These are phyloP conservation scores for Shiraia sp. DNA, from an alignment of 2,329 filamentous ascomycete genomes.

Conservation along the genomic window DNA sequence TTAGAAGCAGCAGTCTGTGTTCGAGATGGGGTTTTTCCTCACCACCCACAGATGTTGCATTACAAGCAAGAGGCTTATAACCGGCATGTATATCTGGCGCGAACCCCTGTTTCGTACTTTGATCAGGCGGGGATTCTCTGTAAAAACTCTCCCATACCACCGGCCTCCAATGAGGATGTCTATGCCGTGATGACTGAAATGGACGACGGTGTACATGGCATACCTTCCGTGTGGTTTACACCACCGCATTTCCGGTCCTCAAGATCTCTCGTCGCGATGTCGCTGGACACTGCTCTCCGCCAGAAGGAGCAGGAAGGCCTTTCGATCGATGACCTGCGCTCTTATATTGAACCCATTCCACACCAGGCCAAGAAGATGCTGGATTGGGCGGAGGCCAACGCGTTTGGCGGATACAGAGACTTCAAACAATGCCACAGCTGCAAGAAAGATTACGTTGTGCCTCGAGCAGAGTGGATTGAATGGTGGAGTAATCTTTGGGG, in stretches of 20 bases:
- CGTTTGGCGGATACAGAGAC: slow-evolving; percentile 15
- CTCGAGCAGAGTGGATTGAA: slow-evolving; percentile 38
- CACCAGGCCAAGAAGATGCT: slow-evolving; percentile 17
- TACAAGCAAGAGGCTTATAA: not conserved
- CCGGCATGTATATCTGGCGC: slow-evolving; percentile 16
- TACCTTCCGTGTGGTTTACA: slow-evolving; percentile 20
- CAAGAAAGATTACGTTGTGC: slow-evolving; percentile 29
- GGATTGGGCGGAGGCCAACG: slow-evolving; percentile 15
- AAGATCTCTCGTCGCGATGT: slow-evolving; percentile 19
- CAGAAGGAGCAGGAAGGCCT: slow-evolving; percentile 3
- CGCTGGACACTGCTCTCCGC: slow-evolving; percentile 17
- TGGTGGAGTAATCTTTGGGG: slow-evolving; percentile 22
- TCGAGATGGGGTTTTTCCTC: slow-evolving; percentile 12
- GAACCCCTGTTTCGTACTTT: slow-evolving; percentile 26
- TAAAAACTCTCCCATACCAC: slow-evolving; percentile 12
- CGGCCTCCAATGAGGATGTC: slow-evolving; percentile 5
- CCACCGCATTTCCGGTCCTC: slow-evolving; percentile 12
- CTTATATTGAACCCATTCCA: slow-evolving; percentile 10
- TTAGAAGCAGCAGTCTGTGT: not conserved
- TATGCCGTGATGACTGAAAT: slow-evolving; percentile 24
- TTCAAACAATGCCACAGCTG: slow-evolving; percentile 33
- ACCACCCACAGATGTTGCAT: slow-evolving; percentile 7
- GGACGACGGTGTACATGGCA: slow-evolving; percentile 16
- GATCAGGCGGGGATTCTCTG: slow-evolving; percentile 20
- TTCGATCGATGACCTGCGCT: slow-evolving; percentile 7